Evolutionary conservation across 176 grass and related monocot genomes (phyloP), one percentile per base, ranked within the genome.

Genomic region (Triticum urartu): DNA sequence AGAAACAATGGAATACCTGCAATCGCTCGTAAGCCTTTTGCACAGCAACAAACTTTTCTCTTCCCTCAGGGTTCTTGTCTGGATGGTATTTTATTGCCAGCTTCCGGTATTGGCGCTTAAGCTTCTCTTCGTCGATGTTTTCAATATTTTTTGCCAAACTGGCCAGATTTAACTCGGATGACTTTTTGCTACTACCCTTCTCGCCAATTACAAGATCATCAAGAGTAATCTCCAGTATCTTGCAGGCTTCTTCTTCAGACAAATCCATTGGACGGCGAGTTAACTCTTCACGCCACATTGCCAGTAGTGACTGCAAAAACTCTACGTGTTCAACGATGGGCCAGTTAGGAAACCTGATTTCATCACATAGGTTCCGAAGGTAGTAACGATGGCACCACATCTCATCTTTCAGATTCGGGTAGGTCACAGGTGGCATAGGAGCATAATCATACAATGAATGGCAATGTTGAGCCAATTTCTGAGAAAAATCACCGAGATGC

Each of bases 321-420:
- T 99, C 97, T 36, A 99, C 94, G 36, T 99, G 97, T 86, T 99
- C 97, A 86, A 99, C 97, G 88, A 99, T 93, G 43, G 90, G 94
- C 97, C 97, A 99, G 47, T 99, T 99, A 20, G 94, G 97, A 92
- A 99, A 99, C 72, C 97, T 93, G 62, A 99, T 94, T 58, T 99
- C 97, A 90, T 99, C 97, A 90, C 97, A 99, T 59, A 99, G 83
- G 75, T 99, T 99, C 38, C 89, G 90, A 30, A 99, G 94, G 81
- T 99, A 99, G 86, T 99, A 99, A 52, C 97, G 88, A 76, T 99
- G 94, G 81, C 97, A 99, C 97, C 97, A 99, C 97, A 99, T 99
- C 91, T 99, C 97, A 90, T 99, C 97, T 87, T 94, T 96, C 86
- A 99, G 72, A 83, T 95, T 87, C 7, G 92, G 97, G 59, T 99